Base-by-base conservation (phyloP, 1,139 yeast genomes). In the Yamadazyma dushanensis region DNA sequence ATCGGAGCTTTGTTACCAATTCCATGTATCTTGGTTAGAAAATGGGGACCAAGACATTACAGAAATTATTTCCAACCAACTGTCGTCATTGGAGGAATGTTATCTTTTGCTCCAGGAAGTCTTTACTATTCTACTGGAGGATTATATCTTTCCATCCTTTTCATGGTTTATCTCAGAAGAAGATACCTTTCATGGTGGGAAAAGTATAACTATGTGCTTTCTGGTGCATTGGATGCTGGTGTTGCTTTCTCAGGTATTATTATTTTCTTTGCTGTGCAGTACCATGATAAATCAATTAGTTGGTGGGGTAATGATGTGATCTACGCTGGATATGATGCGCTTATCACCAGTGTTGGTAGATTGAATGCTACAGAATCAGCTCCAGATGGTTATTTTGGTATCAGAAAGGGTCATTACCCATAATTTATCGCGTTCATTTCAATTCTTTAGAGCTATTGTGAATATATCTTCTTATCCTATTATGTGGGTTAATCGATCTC, bases 251-350 rank as follows among this genome's bases (percentile, higher is more conserved):
- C 76, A 39, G 73, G 79, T 1, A 56, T 78, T 25, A 57, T 79
- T 33, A 75, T 80, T 31, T 80, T 78, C 57, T 76, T 80, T 49
- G 68, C 79, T 1, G 76, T 76, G 5, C 75, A 73, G 45, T 73
- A 64, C 44, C 64, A 69, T 34, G 62, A 57, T 16, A 61, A 58
- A 32, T 36, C 50, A 6, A 41, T 78, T 30, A 21, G 39, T 11
- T 80, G 86, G 86, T 80, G 86, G 85, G 85, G 86, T 19, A 72
- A 66, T 36, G 46, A 41, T 14, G 70, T 73, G 8, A 59, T 57
- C 43, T 60, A 62, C 68, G 74, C 70, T 55, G 64, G 68, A 31
- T 63, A 64, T 11, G 69, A 69, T 47, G 78, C 5, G 7, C 10
- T 9, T 4, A 17, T 31, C 10, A 23, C 16, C 6, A 3, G 3